These are phyloP conservation scores for Moricandia arvensis DNA, from an alignment of 345 rosid species.

Conservation along the genomic window DNA sequence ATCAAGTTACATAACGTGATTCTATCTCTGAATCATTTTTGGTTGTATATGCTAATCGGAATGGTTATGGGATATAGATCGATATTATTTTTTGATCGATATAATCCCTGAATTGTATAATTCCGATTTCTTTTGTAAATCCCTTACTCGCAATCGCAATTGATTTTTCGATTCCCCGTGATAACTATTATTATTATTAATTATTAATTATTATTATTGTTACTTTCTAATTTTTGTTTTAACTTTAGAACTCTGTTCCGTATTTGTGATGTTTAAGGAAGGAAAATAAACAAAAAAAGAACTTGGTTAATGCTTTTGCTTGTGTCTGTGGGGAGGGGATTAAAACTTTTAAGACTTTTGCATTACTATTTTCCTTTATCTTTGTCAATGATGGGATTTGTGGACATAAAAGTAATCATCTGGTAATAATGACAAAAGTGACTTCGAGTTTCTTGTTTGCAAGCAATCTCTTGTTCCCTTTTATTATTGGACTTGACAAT, in stretches of 20 bases:
- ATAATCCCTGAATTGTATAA: no score
- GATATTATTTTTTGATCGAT: no score
- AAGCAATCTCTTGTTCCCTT: conserved; percentile 16
- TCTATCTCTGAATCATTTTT: no score
- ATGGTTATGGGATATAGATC: no score
- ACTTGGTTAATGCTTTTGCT: neutral
- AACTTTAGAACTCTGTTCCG: neutral
- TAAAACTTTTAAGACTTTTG: neutral
- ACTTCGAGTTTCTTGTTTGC: conserved; percentile 9
- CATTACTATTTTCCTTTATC: neutral
- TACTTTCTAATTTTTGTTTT: neutral
- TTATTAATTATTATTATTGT: no score
- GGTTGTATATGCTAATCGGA: no score
- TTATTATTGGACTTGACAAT: conserved; percentile 1
- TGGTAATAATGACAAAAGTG: conserved; percentile 15
- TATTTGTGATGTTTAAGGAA: neutral
- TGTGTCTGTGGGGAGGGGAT: neutral
- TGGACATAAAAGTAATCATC: conserved; percentile 16
- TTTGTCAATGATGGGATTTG: neutral
- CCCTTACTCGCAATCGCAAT: neutral
- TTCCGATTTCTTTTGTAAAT: no score
- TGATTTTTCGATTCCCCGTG: neutral
- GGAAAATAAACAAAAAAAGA: neutral
- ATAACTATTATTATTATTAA: neutral
- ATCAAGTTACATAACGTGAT: no score